Base-by-base conservation (phyloP, 2,329 filamentous ascomycete species). In the Pestalotiopsis sp. region DNA sequence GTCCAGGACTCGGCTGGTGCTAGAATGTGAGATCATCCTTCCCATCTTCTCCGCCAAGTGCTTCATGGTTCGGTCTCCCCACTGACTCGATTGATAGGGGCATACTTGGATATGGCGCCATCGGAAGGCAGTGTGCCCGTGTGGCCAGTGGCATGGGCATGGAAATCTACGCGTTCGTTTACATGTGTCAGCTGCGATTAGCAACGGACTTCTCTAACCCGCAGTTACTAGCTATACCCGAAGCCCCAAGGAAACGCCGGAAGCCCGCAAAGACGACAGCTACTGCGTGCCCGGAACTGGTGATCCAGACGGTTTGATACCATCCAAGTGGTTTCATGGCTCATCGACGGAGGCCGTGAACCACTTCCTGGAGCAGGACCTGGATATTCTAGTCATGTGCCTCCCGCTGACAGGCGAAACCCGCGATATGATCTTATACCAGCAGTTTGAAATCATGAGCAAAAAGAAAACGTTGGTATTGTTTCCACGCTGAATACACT, bases 221-320 rank as follows among this genome's bases (percentile, higher is more conserved):
- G 27, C 27, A 31, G 2, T 31, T 31, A 7, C 27, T 7, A 31
- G 27, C 1, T 92, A 90, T 79, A 93, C 91, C 1, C 90, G 90
- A 4, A 85, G 84, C 2, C 86, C 89, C 0, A 86, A 88, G 57
- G 75, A 81, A 7, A 92, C 91, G 0, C 83, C 87, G 0, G 88
- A 88, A 70, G 88, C 86, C 17, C 86, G 85, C 61, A 80, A 78
- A 59, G 90, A 93, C 76, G 75, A 78, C 4, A 87, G 87, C 7
- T 93, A 89, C 78, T 86, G 90, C 67, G 85, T 92, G 0, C 90
- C 91, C 0, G 87, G 88, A 3, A 91, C 90, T 2, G 83, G 83
- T 9, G 83, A 85, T 68, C 76, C 79, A 0, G 77, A 80, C 1
- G 83, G 83, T 20, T 62, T 71, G 7, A 71, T 85, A 14, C 83